Conservation (phyloP, 306 rosid genomes). For the Nissolia schottii region DNA sequence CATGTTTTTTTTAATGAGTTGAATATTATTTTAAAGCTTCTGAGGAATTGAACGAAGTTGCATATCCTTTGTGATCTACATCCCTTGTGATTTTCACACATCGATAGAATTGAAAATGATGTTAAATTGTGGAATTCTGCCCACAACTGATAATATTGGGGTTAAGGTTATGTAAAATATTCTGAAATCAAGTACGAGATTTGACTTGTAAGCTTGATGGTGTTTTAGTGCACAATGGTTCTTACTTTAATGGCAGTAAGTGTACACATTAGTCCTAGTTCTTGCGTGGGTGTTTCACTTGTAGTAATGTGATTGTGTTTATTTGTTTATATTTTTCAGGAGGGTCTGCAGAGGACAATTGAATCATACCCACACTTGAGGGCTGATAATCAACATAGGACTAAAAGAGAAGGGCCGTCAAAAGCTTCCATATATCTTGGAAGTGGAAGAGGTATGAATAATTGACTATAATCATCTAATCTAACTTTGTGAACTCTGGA, state of each 20-base stretch:
- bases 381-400: constrained; percentile 51
- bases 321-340: constrained; percentile 45
- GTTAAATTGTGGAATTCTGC: background rate
- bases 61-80: background rate
- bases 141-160: too few relatives aligned
- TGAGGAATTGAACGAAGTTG: too few relatives aligned
- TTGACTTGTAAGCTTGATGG: constrained; percentile 13
- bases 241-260: background rate
- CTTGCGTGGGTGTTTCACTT: background rate
- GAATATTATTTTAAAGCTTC: too few relatives aligned
- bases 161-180: constrained; percentile 11
- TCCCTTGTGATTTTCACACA: background rate
- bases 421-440: constrained; percentile 70
- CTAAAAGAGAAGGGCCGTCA: constrained; percentile 75
- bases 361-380: constrained; percentile 78
- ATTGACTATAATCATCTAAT: background rate
- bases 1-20: background rate
- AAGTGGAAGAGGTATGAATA: too few relatives aligned
- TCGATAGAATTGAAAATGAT: background rate
- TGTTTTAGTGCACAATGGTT: constrained; percentile 11
- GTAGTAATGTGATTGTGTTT: constrained; percentile 10
- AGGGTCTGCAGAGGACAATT: constrained; percentile 79
- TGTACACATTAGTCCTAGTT: constrained; percentile 12
- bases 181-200: constrained; percentile 6
- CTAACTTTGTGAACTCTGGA: background rate